These are phyloP conservation scores for Hibiscus syriacus DNA, from an alignment of 345 rosid genomes.

Conservation along the genomic window DNA sequence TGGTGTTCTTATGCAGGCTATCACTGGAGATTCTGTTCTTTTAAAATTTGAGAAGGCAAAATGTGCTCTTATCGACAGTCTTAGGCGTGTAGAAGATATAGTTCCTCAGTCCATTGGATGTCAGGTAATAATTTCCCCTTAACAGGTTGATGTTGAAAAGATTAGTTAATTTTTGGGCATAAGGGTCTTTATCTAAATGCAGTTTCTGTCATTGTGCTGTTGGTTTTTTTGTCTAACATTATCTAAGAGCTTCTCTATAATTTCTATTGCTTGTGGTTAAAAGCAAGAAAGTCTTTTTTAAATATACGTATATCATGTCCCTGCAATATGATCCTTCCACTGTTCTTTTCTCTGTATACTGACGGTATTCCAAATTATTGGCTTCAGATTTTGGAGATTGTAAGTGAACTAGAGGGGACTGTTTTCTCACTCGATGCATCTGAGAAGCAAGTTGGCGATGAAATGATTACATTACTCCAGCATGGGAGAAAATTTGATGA, in stretches of 20 bases:
- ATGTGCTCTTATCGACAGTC: conserved; percentile 65
- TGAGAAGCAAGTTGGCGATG: conserved; percentile 96
- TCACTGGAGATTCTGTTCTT: conserved; percentile 90
- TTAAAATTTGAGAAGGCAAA: conserved; percentile 78
- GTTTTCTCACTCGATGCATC: conserved; percentile 55
- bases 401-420: conserved; percentile 59
- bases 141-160: neutral
- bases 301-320: neutral
- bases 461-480: conserved; percentile 72
- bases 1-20: conserved; percentile 50
- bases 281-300: neutral
- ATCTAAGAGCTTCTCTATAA: neutral
- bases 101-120: conserved; percentile 80
- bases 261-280: neutral
- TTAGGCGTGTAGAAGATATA: conserved; percentile 90
- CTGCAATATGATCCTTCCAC: neutral
- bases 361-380: conserved; percentile 1
- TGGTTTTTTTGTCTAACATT: neutral
- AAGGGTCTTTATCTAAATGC: neutral
- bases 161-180: neutral
- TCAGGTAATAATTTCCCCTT: conserved; percentile 40
- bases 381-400: conserved; percentile 48
- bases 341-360: neutral
- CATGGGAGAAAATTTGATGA: conserved; percentile 76
- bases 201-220: neutral